These are phyloP conservation scores for Mitragyna speciosa DNA, from an alignment of 257 asterid species.

Conservation along the genomic window DNA sequence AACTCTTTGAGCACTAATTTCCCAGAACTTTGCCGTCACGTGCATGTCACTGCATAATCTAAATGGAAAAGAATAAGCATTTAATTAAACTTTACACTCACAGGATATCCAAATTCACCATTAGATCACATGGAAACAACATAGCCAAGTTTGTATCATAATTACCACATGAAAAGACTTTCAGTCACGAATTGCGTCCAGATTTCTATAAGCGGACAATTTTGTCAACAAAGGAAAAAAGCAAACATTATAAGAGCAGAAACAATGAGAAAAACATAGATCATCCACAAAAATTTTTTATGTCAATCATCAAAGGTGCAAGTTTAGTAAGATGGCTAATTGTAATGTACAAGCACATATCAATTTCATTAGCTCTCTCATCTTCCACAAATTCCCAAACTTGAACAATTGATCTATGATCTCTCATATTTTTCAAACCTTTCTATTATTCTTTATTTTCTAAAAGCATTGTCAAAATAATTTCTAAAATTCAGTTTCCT, in stretches of 20 bases:
- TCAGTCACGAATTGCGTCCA: constrained; percentile 70
- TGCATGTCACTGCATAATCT: constrained; percentile 73
- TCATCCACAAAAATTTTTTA: constrained; percentile 51
- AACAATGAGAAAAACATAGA: too few relatives aligned
- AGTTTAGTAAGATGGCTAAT: constrained; percentile 67
- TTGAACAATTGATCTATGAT: too few relatives aligned
- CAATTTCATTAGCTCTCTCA: constrained; percentile 55
- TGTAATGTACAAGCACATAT: constrained; percentile 70
- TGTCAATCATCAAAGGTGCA: constrained; percentile 52
- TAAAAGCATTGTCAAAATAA: too few relatives aligned
- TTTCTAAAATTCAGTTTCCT: too few relatives aligned
- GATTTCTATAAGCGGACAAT: constrained; percentile 90
- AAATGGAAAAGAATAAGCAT: constrained; percentile 5
- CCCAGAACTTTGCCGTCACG: constrained; percentile 97
- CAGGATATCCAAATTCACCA: not conserved
- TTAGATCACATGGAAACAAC: not conserved
- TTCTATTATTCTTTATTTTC: too few relatives aligned
- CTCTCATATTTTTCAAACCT: too few relatives aligned
- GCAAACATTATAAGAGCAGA: constrained; percentile 59
- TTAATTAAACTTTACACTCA: not conserved
- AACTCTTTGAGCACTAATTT: constrained; percentile 58
- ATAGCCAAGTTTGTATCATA: constrained; percentile 52
- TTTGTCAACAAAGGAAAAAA: constrained; percentile 82
- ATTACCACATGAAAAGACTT: constrained; percentile 68
- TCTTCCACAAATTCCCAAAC: constrained; percentile 91